A percentile compares a stretch with the other conserved stretches of the same genome.
Conservation (phyloP, 192 early-diverging fungal genomes). For the Anaeromyces robustus region DNA sequence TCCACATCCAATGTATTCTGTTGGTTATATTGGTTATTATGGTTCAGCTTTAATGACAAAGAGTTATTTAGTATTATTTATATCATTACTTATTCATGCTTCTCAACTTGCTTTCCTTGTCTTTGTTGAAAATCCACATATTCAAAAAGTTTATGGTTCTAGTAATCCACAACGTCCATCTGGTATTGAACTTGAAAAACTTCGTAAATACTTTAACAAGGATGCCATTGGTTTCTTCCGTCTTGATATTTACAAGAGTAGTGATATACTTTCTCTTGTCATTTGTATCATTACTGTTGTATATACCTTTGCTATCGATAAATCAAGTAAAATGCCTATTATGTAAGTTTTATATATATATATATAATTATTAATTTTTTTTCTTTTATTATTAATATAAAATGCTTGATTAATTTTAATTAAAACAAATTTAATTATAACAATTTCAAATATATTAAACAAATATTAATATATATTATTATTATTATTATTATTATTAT, state of each 20-base stretch:
- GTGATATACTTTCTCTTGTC: constrained; percentile 34
- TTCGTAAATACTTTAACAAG: background rate
- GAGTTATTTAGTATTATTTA: constrained; percentile 79
- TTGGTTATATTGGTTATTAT: constrained; percentile 94
- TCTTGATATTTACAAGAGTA: background rate
- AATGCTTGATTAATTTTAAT: too few species aligned
- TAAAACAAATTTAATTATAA: too few species aligned
- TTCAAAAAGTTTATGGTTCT: constrained; percentile 45
- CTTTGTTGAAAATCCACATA: constrained; percentile 83
- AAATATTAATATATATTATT: too few species aligned
- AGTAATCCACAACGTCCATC: background rate
- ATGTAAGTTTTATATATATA: constrained; percentile 13
- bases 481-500: too few species aligned
- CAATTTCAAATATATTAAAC: too few species aligned
- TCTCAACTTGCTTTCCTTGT: constrained; percentile 78
- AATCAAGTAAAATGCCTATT: constrained; percentile 2
- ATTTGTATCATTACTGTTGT: constrained; percentile 22
- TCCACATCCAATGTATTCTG: constrained; percentile 97
- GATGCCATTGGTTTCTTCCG: constrained; percentile 4
- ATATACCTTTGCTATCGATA: constrained; percentile 20
- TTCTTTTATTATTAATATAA: too few species aligned
- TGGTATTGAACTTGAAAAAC: constrained; percentile 1
- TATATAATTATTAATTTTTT: constrained; percentile 10
- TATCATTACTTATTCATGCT: constrained; percentile 71
- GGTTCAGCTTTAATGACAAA: constrained; percentile 82